phyloP scores from a whole-genome alignment of 2,329 filamentous ascomycete genomes.

The Fusarium sororula region DNA sequence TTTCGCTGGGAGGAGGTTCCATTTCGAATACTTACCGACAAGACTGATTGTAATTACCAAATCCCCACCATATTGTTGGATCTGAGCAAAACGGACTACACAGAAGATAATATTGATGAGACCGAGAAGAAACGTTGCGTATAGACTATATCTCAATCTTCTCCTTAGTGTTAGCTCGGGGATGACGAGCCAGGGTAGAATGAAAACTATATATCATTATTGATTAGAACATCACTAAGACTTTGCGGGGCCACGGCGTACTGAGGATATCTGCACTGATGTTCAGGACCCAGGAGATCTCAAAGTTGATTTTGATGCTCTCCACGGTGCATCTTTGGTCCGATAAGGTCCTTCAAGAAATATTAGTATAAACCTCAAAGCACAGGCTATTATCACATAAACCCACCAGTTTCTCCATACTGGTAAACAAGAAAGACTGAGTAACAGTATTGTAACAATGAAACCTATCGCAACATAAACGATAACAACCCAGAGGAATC shows the following conservation, averaged over 20 bases:
- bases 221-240: not conserved
- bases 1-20: fast-evolving
- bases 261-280: constrained; percentile 14
- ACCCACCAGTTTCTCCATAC: constrained; percentile 8
- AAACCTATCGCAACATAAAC: not conserved
- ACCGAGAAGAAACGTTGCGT: constrained; percentile 18
- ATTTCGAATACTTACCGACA: not conserved
- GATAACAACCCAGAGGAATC: constrained; percentile 16
- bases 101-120: constrained; percentile 13
- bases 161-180: constrained; percentile 1
- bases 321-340: not conserved
- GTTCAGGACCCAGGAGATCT: constrained; percentile 13
- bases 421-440: not conserved
- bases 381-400: fast-evolving
- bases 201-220: not conserved
- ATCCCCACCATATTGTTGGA: not conserved
- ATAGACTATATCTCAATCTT: constrained; percentile 3
- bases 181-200: constrained; percentile 23
- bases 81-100: not conserved
- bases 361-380: not conserved
- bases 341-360: not conserved
- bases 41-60: not conserved
- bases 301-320: not conserved
- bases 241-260: fast-evolving
- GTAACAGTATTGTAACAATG: not conserved